Base-by-base conservation (phyloP, 1,284 basidiomycete genomes). In the Pascua sp. region DNA sequence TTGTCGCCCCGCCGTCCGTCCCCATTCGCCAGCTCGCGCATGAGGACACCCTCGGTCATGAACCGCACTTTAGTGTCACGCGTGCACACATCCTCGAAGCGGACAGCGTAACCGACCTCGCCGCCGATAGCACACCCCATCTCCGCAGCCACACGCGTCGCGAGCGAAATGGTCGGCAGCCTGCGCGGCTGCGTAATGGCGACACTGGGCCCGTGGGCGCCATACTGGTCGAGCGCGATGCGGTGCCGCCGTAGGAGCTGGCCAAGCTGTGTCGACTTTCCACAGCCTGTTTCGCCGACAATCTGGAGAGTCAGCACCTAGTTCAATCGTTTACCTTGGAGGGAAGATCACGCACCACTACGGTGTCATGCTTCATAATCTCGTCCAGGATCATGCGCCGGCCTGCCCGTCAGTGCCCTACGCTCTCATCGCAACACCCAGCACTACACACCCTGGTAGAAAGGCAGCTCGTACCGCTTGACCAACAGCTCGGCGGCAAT, bases 211-310 rank as follows among this genome's bases (percentile, higher is more conserved):
- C 80, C 80, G 41, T 81, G 81, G 1, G 56, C 39, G 18, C 55
- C 47, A 49, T 63, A 75, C 51, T 72, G 58, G 11, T 65, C 63
- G 3, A 66, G 57, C 2, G 73, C 66, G 10, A 66, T 47, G 10
- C 52, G 18, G 57, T 77, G 70, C 5, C 67, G 85, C 48, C 92
- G 83, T 32, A 98, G 80, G 68, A 94, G 91, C 75, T 95, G 90
- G 0, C 93, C 91, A 37, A 95, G 84, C 81, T 95, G 94, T 48
- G 95, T 98, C 0, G 95, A 97, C 80, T 98, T 98, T 61, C 95
- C 95, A 32, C 92, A 96, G 41, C 95, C 96, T 0, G 95, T 98
- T 78, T 98, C 95, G 53, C 94, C 95, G 15, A 98, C 81, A 24
- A 98, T 82, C 75, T 77, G 36, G 11, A 13, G 2, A 4, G n/a